Percentiles rank a stretch among this genome's conserved stretches.
These are phyloP conservation scores for Asparagopsis taxiformis DNA, from an alignment of 31 red algal species.

Conservation along the genomic window DNA sequence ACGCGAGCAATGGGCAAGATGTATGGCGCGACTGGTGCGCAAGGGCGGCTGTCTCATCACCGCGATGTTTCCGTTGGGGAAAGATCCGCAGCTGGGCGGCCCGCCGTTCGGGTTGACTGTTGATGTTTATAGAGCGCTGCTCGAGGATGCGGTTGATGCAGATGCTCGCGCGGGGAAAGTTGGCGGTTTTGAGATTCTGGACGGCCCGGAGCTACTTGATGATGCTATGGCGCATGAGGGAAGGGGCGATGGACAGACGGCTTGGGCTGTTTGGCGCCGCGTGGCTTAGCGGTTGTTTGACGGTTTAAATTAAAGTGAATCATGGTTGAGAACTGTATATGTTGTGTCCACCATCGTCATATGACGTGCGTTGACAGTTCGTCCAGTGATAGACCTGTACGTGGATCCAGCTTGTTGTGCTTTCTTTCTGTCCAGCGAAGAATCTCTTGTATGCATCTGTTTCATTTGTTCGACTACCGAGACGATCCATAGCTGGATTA, in stretches of 20 bases:
- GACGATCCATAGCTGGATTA: too few species aligned
- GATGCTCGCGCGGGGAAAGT: background rate
- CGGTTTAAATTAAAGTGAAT: too few species aligned
- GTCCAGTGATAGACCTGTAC: too few species aligned
- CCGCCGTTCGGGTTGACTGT: slow-evolving; percentile 70
- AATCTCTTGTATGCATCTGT: too few species aligned
- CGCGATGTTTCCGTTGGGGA: slow-evolving; percentile 65
- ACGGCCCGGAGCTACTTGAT: slow-evolving; percentile 14
- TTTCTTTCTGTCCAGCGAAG: too few species aligned
- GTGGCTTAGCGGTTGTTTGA: slow-evolving; percentile 1
- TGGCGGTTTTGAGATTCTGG: slow-evolving; percentile 20
- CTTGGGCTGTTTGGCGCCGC: slow-evolving; percentile 38
- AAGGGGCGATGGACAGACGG: slow-evolving; percentile 7
- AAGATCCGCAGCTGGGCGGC: slow-evolving; percentile 27
- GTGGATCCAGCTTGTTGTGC: too few species aligned
- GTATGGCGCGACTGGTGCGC: slow-evolving; percentile 41
- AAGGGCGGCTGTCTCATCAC: slow-evolving; percentile 57
- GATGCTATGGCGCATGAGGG: slow-evolving; percentile 12
- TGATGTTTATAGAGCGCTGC: slow-evolving; percentile 25
- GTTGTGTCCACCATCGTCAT: too few species aligned
- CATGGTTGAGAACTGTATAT: too few species aligned
- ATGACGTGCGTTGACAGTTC: too few species aligned
- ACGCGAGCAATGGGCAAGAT: slow-evolving; percentile 50
- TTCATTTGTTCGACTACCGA: too few species aligned
- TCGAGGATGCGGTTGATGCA: slow-evolving; percentile 51